A percentile compares a stretch with the other conserved stretches of the same genome.
phyloP scores from a whole-genome alignment of 352 stramenopile genomes.

The Globisporangium lucens region DNA sequence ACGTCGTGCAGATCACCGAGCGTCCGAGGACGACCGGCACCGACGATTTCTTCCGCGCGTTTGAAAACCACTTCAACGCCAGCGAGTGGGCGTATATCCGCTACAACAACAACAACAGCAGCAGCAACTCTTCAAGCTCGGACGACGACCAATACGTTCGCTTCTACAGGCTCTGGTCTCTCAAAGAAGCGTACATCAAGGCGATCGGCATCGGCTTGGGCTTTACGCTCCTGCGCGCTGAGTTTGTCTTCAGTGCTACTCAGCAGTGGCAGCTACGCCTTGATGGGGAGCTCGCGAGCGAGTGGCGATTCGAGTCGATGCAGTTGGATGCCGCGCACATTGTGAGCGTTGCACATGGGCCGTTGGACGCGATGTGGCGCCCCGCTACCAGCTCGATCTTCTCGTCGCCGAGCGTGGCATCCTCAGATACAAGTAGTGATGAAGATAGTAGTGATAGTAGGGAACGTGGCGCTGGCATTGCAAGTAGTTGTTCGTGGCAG shows the following conservation, averaged over 20 bases:
- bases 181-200: constrained; percentile 82
- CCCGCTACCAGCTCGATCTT: constrained; percentile 47
- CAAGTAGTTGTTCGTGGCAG: constrained; percentile 4
- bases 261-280: constrained; percentile 36
- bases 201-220: constrained; percentile 66
- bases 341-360: constrained; percentile 46
- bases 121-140: background rate
- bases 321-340: constrained; percentile 35
- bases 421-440: background rate
- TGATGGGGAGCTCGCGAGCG: constrained; percentile 31
- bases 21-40: constrained; percentile 27
- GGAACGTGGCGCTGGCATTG: background rate
- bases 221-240: constrained; percentile 49
- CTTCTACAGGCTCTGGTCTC: constrained; percentile 73
- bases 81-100: constrained; percentile 63
- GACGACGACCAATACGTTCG: constrained; percentile 8
- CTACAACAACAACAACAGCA: background rate
- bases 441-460: background rate
- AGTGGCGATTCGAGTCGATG: constrained; percentile 46
- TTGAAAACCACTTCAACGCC: constrained; percentile 50
- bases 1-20: constrained; percentile 61
- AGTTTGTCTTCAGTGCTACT: constrained; percentile 29
- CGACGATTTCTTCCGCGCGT: constrained; percentile 59
- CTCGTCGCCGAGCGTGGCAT: background rate
- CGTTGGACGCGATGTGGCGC: constrained; percentile 38